A percentile compares a stretch with the other conserved stretches of the same genome.
These are phyloP conservation scores for Magnolia changhungtana DNA, from an alignment of 164 flowering plant species.

Conservation along the genomic window DNA sequence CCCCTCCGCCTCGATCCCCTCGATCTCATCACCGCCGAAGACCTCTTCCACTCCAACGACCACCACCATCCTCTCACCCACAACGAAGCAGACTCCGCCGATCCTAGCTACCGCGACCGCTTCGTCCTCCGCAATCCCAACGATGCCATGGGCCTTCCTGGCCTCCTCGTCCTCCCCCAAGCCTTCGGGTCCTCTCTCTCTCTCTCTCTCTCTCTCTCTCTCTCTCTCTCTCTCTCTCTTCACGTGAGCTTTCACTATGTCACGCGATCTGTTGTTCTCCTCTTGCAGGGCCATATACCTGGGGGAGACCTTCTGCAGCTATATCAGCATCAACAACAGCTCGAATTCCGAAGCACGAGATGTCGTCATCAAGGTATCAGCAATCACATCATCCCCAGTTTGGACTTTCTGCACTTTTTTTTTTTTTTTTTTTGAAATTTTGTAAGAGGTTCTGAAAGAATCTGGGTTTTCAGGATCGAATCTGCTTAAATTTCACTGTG, in stretches of 20 bases:
- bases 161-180: constrained; percentile 91
- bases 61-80: constrained; percentile 6
- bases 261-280: background rate
- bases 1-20: constrained; percentile 71
- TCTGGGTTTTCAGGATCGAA: too few relatives aligned
- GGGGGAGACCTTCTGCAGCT: constrained; percentile 97
- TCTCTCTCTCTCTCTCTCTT: too few relatives aligned
- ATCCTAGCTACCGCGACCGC: constrained; percentile 65
- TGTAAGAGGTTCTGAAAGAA: too few relatives aligned
- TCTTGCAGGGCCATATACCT: constrained; percentile 78
- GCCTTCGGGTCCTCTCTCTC: constrained; percentile 65
- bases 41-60: constrained; percentile 22
- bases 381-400: background rate
- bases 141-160: constrained; percentile 79
- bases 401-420: too few relatives aligned
- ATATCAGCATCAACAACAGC: constrained; percentile 92
- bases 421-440: too few relatives aligned
- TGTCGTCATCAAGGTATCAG: constrained; percentile 66
- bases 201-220: constrained; percentile 2
- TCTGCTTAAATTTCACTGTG: too few relatives aligned
- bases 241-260: too few relatives aligned
- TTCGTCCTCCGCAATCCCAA: constrained; percentile 56
- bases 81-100: constrained; percentile 30
- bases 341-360: constrained; percentile 85
- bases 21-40: constrained; percentile 87